These are phyloP conservation scores for Pestalotiopsis sp. DNA, from an alignment of 2,329 filamentous ascomycete genomes.

Conservation along the genomic window DNA sequence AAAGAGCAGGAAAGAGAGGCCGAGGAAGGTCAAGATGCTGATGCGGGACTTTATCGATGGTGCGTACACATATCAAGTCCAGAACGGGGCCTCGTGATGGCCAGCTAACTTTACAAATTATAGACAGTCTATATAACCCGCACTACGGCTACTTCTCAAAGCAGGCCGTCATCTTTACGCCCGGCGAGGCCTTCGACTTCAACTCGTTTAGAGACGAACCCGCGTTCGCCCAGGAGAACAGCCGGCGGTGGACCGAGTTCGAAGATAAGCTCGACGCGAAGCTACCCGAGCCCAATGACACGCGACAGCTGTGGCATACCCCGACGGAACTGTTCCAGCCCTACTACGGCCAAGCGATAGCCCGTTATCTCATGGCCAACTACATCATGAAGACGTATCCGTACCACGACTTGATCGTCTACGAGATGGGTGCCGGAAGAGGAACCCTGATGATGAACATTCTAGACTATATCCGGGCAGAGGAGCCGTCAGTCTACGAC, in stretches of 20 bases:
- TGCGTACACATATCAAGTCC: conserved; percentile 37
- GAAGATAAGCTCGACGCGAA: conserved; percentile 82
- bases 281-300: conserved; percentile 65
- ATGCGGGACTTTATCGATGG: conserved; percentile 97
- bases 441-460: conserved; percentile 98
- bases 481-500: conserved; percentile 89
- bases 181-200: conserved; percentile 91
- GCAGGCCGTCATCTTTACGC: conserved; percentile 93
- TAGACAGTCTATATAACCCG: conserved; percentile 93
- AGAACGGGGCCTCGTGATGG: not conserved
- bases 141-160: conserved; percentile 96
- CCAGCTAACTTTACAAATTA: conserved; percentile 13
- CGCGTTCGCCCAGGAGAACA: conserved; percentile 77
- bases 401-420: conserved; percentile 95
- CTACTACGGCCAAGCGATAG: conserved; percentile 95
- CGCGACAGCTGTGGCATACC: conserved; percentile 95
- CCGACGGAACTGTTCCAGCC: conserved; percentile 96
- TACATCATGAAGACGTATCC: conserved; percentile 94
- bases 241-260: conserved; percentile 82
- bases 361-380: conserved; percentile 93
- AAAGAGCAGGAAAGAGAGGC: conserved; percentile 71
- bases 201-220: conserved; percentile 77
- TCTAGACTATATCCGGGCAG: conserved; percentile 89
- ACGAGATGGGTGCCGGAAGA: conserved; percentile 97
- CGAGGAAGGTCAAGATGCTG: conserved; percentile 91